phyloP scores from a whole-genome alignment of 805 yeast genomes.

The Schizosaccharomyces osmophilus region DNA sequence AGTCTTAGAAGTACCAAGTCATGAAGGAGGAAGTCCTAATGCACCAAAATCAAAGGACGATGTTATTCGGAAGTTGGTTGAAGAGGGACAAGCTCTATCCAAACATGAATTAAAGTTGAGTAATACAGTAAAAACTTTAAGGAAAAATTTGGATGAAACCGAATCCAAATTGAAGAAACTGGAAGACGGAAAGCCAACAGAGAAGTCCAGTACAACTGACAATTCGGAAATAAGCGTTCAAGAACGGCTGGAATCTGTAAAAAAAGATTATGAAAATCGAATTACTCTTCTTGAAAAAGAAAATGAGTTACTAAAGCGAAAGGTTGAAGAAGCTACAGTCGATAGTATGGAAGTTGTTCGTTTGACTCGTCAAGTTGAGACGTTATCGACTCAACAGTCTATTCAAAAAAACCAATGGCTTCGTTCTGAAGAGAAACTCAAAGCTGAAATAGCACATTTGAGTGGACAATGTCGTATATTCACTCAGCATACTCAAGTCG shows the following conservation, averaged over 20 bases:
- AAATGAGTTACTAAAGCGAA: background rate
- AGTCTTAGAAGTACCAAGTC: background rate
- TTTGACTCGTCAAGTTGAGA: background rate
- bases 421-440: background rate
- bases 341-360: background rate
- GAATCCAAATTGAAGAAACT: background rate
- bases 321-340: background rate
- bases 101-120: background rate
- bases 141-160: background rate
- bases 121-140: background rate
- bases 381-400: background rate
- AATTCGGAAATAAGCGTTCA: background rate
- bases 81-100: background rate
- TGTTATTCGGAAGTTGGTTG: background rate
- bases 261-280: background rate
- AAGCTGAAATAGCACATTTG: background rate
- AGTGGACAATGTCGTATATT: background rate
- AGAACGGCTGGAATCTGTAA: background rate
- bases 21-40: too few relatives aligned
- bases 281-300: background rate
- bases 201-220: background rate
- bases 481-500: background rate
- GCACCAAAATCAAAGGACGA: background rate
- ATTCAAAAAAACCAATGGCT: background rate
- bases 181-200: background rate